phyloP scores from a whole-genome alignment of 352 stramenopile genomes.

The Globisporangium orthogonon region DNA sequence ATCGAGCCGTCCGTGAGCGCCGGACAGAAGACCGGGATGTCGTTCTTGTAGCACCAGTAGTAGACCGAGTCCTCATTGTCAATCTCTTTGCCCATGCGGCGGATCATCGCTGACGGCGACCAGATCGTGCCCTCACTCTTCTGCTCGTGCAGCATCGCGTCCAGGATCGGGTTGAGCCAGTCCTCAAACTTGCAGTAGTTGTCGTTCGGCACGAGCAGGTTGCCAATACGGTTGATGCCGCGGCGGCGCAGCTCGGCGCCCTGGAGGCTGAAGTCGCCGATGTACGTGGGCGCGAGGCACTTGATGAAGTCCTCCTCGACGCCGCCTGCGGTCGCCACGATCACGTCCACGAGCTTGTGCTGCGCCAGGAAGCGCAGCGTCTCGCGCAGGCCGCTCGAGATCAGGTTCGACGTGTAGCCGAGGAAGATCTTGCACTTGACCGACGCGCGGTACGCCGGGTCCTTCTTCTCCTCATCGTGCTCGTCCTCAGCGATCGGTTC shows the following conservation, averaged over 20 bases:
- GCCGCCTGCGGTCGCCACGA: slow-evolving; percentile 91
- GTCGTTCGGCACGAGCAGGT: slow-evolving; percentile 99
- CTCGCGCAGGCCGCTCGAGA: slow-evolving; percentile 97
- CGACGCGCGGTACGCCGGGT: slow-evolving; percentile 65
- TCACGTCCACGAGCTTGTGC: slow-evolving; percentile 98
- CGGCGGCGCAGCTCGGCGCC: slow-evolving; percentile 90
- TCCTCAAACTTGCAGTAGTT: slow-evolving; percentile 99
- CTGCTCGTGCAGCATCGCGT: slow-evolving; percentile 98
- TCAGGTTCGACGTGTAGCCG: slow-evolving; percentile 99
- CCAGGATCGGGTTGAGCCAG: slow-evolving; percentile 95
- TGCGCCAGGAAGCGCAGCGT: slow-evolving; percentile 97
- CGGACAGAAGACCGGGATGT: slow-evolving; percentile 99
- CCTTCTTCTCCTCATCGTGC: slow-evolving; percentile 87
- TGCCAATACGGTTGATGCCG: slow-evolving; percentile 99
- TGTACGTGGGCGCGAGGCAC: slow-evolving; percentile 97
- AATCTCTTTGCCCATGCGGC: slow-evolving; percentile 95
- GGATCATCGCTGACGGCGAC: slow-evolving; percentile 98
- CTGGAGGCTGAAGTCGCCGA: slow-evolving; percentile 97
- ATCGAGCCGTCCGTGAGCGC: slow-evolving; percentile 98
- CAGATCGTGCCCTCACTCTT: slow-evolving; percentile 86
- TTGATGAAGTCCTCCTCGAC: slow-evolving; percentile 99
- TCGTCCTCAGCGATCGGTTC: slow-evolving; percentile 89
- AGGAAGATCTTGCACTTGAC: slow-evolving; percentile 99
- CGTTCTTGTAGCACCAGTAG: slow-evolving; percentile 99
- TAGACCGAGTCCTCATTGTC: slow-evolving; percentile 97